Evolutionary conservation across 2,329 filamentous ascomycete genomes (phyloP).

Genomic region (Ceratocystis cubensis): DNA sequence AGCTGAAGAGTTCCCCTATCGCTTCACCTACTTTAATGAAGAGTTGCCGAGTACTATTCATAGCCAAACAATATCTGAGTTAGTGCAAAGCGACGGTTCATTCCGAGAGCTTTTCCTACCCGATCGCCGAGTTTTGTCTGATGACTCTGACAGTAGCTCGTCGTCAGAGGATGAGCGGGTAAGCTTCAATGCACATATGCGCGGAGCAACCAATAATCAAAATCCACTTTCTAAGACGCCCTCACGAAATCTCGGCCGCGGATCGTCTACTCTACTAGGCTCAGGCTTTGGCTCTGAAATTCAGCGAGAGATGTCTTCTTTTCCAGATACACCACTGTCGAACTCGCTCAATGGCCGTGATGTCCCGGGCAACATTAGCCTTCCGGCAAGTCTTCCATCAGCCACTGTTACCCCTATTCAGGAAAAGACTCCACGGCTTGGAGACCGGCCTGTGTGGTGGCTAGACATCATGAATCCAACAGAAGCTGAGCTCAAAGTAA

Average conservation of each 20-base stretch:
- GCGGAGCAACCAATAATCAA: constrained; percentile 15
- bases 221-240: constrained; percentile 12
- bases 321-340: not conserved
- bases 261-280: constrained; percentile 1
- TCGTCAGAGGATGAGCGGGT: constrained; percentile 19
- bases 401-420: constrained; percentile 22
- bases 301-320: constrained; percentile 8
- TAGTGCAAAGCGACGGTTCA: constrained; percentile 70
- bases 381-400: not conserved
- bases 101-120: constrained; percentile 87
- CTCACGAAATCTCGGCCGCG: constrained; percentile 1
- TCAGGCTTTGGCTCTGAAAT: not conserved
- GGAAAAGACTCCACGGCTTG: constrained; percentile 45
- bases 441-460: constrained; percentile 91
- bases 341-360: constrained; percentile 10
- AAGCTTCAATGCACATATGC: constrained; percentile 20
- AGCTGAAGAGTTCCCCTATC: constrained; percentile 80
- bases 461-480: constrained; percentile 84
- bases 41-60: constrained; percentile 93
- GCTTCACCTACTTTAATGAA: constrained; percentile 98
- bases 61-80: constrained; percentile 84
- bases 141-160: constrained; percentile 50
- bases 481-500: constrained; percentile 86
- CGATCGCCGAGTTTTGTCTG: constrained; percentile 62
- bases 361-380: not conserved